Conservation (phyloP, 1,284 basidiomycete genomes). For the Hemileia vastatrix region DNA sequence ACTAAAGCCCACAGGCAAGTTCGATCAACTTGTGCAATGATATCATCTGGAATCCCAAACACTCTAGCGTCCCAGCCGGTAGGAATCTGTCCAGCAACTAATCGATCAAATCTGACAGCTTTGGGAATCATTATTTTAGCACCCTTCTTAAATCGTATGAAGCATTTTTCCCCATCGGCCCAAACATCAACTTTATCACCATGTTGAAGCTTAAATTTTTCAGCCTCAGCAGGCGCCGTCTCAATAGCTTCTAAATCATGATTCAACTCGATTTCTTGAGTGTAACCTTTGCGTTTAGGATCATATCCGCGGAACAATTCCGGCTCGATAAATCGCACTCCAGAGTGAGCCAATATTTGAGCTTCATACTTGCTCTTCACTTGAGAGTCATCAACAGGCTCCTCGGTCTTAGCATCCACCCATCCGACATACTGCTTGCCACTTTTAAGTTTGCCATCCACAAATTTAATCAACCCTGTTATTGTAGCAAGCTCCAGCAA, state of each 20-base stretch:
- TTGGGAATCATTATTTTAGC: slow-evolving; percentile 88
- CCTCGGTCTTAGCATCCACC: slow-evolving; percentile 84
- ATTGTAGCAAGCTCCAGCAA: slow-evolving; percentile 99
- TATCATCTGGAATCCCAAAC: slow-evolving; percentile 96
- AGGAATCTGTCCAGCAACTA: slow-evolving; percentile 90
- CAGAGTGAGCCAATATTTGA: slow-evolving; percentile 82
- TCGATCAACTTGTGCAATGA: slow-evolving; percentile 84
- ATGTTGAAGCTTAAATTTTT: slow-evolving; percentile 92
- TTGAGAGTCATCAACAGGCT: slow-evolving; percentile 96
- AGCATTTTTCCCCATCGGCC: slow-evolving; percentile 81
- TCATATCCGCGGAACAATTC: slow-evolving; percentile 96
- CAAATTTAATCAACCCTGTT: slow-evolving; percentile 97
- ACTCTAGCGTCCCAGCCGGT: slow-evolving; percentile 93
- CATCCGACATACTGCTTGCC: slow-evolving; percentile 89
- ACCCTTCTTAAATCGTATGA: slow-evolving; percentile 97
- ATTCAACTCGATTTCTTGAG: slow-evolving; percentile 89
- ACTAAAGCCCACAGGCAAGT: slow-evolving; percentile 95
- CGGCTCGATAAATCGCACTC: slow-evolving; percentile 90
- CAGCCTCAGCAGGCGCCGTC: slow-evolving; percentile 77
- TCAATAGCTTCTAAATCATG: slow-evolving; percentile 96
- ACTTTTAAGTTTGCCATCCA: slow-evolving; percentile 87
- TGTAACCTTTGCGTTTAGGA: slow-evolving; percentile 90
- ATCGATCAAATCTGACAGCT: slow-evolving; percentile 84
- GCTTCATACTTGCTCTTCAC: slow-evolving; percentile 87
- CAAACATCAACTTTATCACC: slow-evolving; percentile 93